phyloP scores from a whole-genome alignment of 352 stramenopile genomes.

The Thalassiosira exigua region DNA sequence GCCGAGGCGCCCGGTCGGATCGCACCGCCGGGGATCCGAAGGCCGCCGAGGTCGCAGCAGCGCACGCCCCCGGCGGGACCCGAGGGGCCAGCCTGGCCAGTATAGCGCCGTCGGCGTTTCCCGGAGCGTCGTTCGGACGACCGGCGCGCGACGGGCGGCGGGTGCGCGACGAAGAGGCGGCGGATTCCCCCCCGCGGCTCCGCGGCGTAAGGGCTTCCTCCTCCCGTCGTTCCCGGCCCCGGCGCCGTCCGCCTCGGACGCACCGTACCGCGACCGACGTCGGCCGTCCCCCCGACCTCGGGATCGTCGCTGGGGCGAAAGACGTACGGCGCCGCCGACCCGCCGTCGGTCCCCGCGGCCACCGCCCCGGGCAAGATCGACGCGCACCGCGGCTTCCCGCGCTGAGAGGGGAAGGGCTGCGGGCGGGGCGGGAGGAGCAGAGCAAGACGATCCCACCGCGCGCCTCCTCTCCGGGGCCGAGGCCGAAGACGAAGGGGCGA shows the following conservation, averaged over 20 bases:
- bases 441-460: too few relatives aligned
- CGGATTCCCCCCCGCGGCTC: conserved; percentile 36
- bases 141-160: neutral
- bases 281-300: conserved; percentile 15
- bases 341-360: conserved; percentile 72
- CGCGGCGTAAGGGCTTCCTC: neutral
- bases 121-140: neutral
- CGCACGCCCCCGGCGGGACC: conserved; percentile 70
- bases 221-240: conserved; percentile 10
- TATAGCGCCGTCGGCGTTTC: neutral
- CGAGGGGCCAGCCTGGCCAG: conserved; percentile 61
- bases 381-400: conserved; percentile 53
- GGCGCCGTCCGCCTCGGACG: conserved; percentile 54
- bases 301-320: conserved; percentile 52
- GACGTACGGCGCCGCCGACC: conserved; percentile 71
- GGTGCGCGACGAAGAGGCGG: conserved; percentile 31
- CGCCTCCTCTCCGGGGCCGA: too few relatives aligned
- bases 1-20: conserved; percentile 24
- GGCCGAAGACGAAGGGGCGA: too few relatives aligned
- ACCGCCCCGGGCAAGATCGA: conserved; percentile 67
- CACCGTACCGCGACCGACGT: conserved; percentile 17
- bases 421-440: too few relatives aligned
- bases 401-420: too few relatives aligned
- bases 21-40: conserved; percentile 48
- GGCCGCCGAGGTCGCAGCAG: conserved; percentile 75